Conservation (phyloP, 768 basidiomycete species). For the Gautieria morchelliformis region DNA sequence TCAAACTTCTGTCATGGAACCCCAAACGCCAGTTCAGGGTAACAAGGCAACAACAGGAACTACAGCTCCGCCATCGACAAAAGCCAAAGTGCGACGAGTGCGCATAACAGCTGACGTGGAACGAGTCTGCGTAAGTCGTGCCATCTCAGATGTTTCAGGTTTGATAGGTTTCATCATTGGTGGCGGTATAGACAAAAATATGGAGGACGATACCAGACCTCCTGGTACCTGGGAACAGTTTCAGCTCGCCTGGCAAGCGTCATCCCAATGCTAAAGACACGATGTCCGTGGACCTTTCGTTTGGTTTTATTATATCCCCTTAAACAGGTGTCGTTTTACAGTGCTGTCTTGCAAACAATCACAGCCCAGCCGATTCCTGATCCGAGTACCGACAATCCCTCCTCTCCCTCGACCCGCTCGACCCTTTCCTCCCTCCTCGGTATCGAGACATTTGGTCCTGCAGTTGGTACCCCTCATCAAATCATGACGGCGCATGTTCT, state of each 20-base stretch:
- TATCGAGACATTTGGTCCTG: conserved; percentile 16
- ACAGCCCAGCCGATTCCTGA: conserved; percentile 37
- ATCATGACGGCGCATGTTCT: conserved; percentile 63
- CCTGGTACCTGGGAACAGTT: conserved; percentile 45
- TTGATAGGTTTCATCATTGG: background rate
- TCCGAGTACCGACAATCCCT: conserved; percentile 28
- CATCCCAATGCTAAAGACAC: conserved; percentile 50
- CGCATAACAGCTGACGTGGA: conserved; percentile 52
- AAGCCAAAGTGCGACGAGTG: background rate
- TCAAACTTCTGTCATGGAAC: background rate
- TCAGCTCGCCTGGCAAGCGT: conserved; percentile 28
- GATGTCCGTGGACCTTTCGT: conserved; percentile 33
- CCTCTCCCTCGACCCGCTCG: conserved; percentile 45
- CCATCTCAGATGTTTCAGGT: background rate
- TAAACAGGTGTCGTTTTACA: conserved; percentile 17
- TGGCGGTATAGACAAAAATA: conserved; percentile 45
- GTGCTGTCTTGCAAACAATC: conserved; percentile 48
- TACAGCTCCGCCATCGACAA: background rate
- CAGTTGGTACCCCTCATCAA: conserved; percentile 47
- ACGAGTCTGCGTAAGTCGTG: conserved; percentile 43
- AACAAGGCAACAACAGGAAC: no score
- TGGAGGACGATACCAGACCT: conserved; percentile 59
- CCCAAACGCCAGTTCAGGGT: background rate
- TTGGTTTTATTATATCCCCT: background rate
- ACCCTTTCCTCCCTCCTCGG: conserved; percentile 23